Evolutionary conservation across 2,329 filamentous ascomycete species (phyloP).

Genomic region (Epichloe uncinata): DNA sequence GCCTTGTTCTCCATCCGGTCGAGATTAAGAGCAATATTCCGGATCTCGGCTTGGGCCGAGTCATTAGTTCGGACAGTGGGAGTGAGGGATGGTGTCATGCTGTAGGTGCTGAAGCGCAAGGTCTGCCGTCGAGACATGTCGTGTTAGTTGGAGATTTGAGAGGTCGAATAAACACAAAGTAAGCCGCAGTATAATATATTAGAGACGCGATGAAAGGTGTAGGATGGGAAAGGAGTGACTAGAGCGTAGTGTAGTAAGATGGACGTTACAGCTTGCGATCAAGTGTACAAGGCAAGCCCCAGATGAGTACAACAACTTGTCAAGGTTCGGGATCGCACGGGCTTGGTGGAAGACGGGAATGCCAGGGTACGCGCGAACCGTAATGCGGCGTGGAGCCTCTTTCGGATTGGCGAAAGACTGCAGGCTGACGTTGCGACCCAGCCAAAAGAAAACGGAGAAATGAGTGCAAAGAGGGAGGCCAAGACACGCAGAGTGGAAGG

Average conservation of each 20-base stretch:
- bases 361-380: conserved; percentile 4
- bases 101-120: conserved; percentile 47
- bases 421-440: background rate
- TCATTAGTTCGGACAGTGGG: conserved; percentile 39
- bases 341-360: background rate
- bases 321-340: background rate
- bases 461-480: conserved; percentile 5
- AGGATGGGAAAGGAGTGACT: background rate
- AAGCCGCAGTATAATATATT: background rate
- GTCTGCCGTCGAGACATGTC: conserved; percentile 23
- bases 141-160: conserved; percentile 1
- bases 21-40: conserved; percentile 64
- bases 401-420: background rate
- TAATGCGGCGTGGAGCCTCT: background rate
- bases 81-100: conserved; percentile 47
- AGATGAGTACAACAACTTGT: background rate
- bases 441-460: background rate
- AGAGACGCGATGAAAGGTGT: background rate
- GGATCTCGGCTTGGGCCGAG: conserved; percentile 43
- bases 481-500: conserved; percentile 3
- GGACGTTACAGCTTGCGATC: background rate
- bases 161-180: background rate
- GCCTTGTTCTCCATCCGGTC: conserved; percentile 85
- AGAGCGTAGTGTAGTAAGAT: background rate
- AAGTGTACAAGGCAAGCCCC: background rate